Base-by-base conservation (phyloP, 768 basidiomycete species). In the Macrolepiota dolichaula region DNA sequence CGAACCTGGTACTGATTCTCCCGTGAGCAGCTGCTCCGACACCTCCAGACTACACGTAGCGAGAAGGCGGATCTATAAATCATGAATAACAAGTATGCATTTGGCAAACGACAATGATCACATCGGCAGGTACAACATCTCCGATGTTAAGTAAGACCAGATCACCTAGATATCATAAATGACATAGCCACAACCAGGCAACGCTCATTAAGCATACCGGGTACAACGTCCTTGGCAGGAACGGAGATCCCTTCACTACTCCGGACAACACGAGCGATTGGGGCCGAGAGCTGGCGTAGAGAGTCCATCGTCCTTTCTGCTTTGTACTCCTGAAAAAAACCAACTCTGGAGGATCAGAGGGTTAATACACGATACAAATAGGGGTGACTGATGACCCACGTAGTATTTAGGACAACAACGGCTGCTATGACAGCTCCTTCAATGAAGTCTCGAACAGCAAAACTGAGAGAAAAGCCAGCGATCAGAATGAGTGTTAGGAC, bases 371-470 rank as follows among this genome's bases (percentile, higher is more conserved):
- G n/a, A 36, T 24, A 38, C 51, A 51, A 15, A 52, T 40, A 19
- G n/a, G 15, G 7, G 29, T 5, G 4, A 13, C 2, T 40, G 42
- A 40, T 17, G 13, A 66, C 72, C 11, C 60, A 76, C 76, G 71
- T 69, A 1, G 75, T 77, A 63, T 82, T 82, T 37, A 79, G 68
- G 24, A 74, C 67, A 27, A 79, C 74, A 44, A 80, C 75, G 29
- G 74, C 77, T n/a, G 76, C 77, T 51, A 82, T 79, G 10, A 82
- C 80, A 35, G 78, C 81, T 5, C 79, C 81, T 67, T 81, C 79
- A 57, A 85, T 78, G 68, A 76, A 86, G 54, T 81, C 81, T 65
- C 80, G 70, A 27, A 83, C 81, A 59, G 80, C 84, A 64, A 85
- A 82, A 7, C 81, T 83, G 9, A 85, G 73, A 3, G 79, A 79